Conservation (phyloP, 331 rosid genomes). For the Cydonia oblonga region DNA sequence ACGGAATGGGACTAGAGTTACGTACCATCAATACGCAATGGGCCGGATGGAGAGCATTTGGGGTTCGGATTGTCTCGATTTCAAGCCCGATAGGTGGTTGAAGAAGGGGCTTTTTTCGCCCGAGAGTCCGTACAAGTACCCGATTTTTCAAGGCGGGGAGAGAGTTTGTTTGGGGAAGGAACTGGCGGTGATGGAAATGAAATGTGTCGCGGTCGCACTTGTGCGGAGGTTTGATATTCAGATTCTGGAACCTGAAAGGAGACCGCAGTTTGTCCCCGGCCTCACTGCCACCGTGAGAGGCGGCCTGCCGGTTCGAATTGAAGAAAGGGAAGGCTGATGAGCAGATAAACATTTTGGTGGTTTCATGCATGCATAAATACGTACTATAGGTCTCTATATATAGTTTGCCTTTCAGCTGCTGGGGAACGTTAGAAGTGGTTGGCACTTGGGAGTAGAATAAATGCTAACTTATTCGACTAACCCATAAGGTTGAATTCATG, state of each 20-base stretch:
- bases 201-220: conserved; percentile 24
- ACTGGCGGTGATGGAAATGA: conserved; percentile 62
- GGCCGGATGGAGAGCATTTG: conserved; percentile 76
- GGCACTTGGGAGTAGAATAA: background rate
- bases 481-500: background rate
- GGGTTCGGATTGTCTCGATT: conserved; percentile 59
- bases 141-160: conserved; percentile 74
- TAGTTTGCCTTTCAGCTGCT: background rate
- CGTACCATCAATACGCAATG: conserved; percentile 89
- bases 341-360: background rate
- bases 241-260: conserved; percentile 1
- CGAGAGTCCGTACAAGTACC: conserved; percentile 46
- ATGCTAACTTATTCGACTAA: background rate
- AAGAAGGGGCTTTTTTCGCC: conserved; percentile 32
- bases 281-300: conserved; percentile 59
- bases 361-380: background rate
- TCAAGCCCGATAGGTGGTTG: conserved; percentile 77
- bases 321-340: conserved; percentile 14
- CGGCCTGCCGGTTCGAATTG: conserved; percentile 55
- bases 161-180: conserved; percentile 88
- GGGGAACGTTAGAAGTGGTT: background rate
- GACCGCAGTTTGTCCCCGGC: conserved; percentile 48
- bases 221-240: conserved; percentile 40
- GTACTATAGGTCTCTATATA: background rate
- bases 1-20: conserved; percentile 54